Evolutionary conservation across 2,329 filamentous ascomycete genomes (phyloP), one percentile per base, ranked within the genome.

Genomic region (Botrytis byssoidea): DNA sequence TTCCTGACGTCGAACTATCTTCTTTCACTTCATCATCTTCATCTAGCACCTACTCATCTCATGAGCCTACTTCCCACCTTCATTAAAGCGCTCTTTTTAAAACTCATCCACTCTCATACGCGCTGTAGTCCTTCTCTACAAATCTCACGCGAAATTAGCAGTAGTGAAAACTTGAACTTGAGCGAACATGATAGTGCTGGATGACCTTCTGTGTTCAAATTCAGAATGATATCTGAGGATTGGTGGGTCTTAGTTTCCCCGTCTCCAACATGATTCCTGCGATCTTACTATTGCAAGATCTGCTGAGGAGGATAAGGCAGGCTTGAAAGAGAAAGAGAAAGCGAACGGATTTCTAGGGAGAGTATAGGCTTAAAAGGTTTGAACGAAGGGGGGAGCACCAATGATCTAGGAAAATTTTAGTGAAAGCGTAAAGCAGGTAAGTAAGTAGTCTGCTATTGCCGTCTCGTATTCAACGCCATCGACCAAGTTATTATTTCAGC

Each of bases 11-110:
- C 37, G 12, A 4, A 16, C 25, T 18, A 1, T 46, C 22, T 29
- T 20, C 18, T 42, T 20, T 29, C 20, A 32, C 18, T 32, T 4
- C n/a, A 46, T 22, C 18, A 22, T 37, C 14, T 66, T 35, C 48
- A 18, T 37, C 10, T 46, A 48, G 51, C 14, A 18, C 51, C n/a
- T 64, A 20, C 32, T 32, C 1, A n/a, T 61, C 1, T 20, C n/a
- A 22, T 44, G 6, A 29, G 29, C 3, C 16, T 10, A 44, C n/a
- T 44, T n/a, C 5, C 20, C 61, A n/a, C 60, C 37, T 42, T 42
- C 12, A n/a, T 7, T 1, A 32, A 16, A 18, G 7, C 5, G n/a
- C n/a, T 18, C 1, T 55, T 29, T 9, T 1, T 0, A 1, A 4
- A 4, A 32, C 7, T 57, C 18, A 57, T 29, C 14, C 51, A 29